A percentile compares a stretch with the other conserved stretches of the same genome.
Conservation (phyloP, 1,284 basidiomycete genomes). For the Moesziomyces parantarcticus region DNA sequence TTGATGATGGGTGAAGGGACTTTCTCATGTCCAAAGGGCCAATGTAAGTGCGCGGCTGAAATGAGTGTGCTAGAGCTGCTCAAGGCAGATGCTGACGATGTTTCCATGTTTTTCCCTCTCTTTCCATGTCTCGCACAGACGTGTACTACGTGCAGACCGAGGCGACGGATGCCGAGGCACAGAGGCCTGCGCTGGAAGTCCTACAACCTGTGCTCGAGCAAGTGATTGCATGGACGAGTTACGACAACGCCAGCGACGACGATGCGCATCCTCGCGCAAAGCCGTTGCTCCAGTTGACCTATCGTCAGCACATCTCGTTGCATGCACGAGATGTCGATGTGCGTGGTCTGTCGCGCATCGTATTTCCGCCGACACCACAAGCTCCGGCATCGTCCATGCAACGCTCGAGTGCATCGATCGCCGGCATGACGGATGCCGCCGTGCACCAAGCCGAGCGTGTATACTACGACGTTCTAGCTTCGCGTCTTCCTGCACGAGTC, state of each 20-base stretch:
- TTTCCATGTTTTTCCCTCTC: not conserved
- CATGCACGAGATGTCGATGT: not conserved
- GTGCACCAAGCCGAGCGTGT: slow-evolving; percentile 25
- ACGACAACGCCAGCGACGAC: not conserved
- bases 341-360: slow-evolving; percentile 12
- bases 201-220: slow-evolving; percentile 29
- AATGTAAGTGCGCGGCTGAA: slow-evolving; percentile 39
- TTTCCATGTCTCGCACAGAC: slow-evolving; percentile 1
- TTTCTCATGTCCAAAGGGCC: slow-evolving; percentile 81
- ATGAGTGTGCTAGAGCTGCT: no score
- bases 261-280: not conserved
- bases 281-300: slow-evolving; percentile 35
- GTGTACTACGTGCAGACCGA: slow-evolving; percentile 51
- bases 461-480: slow-evolving; percentile 67
- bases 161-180: not conserved
- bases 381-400: not conserved
- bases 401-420: slow-evolving; percentile 25
- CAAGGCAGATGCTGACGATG: not conserved
- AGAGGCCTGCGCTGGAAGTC: slow-evolving; percentile 4
- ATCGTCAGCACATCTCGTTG: slow-evolving; percentile 14
- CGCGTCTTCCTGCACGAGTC: not conserved
- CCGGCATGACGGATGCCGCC: slow-evolving; percentile 27
- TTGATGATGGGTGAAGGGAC: slow-evolving; percentile 82
- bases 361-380: slow-evolving; percentile 22
- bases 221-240: slow-evolving; percentile 10